Evolutionary conservation across 768 basidiomycete genomes (phyloP), one percentile per base, ranked within the genome.

Genomic region (Saitozyma sp.): DNA sequence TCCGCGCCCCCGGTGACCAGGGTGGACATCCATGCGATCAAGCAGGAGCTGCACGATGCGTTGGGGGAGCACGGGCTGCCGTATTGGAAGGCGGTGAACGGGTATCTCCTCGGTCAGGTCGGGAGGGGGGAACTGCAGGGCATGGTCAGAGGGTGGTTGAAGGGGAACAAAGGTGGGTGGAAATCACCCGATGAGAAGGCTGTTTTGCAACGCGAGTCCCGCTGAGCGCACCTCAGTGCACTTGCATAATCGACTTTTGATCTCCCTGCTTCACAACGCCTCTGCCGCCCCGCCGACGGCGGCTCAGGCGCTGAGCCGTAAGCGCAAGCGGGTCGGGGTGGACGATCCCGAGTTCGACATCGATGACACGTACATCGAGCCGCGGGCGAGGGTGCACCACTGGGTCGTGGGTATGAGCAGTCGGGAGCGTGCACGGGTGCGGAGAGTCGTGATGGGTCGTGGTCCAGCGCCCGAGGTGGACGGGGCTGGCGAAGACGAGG

Each of bases 61-160:
- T 54, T 76, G 14, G 74, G 74, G 2, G 71, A 71, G 56, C 58
- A 73, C 65, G 74, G 74, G 4, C 46, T 76, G 63, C 64, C 71
- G n/a, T 76, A 76, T 50, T 76, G 74, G 74, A 76, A 73, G 48
- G 72, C 74, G 17, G 40, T 76, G 39, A 71, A 76, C 61, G 74
- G 67, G 55, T 76, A 76, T 62, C 51, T 76, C n/a, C 50, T 71
- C 38, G 74, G 72, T 38, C 71, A 73, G 54, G 39, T 76, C n/a
- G 70, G 65, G 19, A 49, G 64, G 38, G 50, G 55, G 8, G 74
- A 76, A 49, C 43, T 76, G 59, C 63, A 60, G 42, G 59, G 54
- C 3, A 69, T 76, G 71, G 69, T 73, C 0, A 62, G 51, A 41
- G 62, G 64, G 2, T 76, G 71, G 69, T 51, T 76, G 20, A 76